Percentiles rank a stretch among this genome's conserved stretches.
These are phyloP conservation scores for Aspergillus sp. DNA, from an alignment of 2,329 filamentous ascomycete genomes.

Conservation along the genomic window DNA sequence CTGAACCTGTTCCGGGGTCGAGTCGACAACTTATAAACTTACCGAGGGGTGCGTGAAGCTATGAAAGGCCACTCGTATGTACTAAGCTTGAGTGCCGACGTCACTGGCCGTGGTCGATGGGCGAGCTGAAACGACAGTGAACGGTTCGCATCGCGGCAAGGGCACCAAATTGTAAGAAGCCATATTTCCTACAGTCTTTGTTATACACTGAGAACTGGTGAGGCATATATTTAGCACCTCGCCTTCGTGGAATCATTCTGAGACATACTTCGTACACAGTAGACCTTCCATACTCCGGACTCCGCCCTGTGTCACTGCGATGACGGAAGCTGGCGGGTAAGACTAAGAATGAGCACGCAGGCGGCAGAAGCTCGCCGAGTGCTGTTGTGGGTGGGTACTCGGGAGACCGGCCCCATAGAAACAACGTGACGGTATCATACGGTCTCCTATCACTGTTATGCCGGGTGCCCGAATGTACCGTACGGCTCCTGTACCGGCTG, in stretches of 20 bases:
- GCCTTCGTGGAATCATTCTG: background rate
- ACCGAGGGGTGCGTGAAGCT: background rate
- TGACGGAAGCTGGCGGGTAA: conserved; percentile 19
- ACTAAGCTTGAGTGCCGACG: conserved; percentile 21
- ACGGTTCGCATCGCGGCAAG: background rate
- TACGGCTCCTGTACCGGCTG: conserved; percentile 31
- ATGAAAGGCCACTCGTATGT: background rate
- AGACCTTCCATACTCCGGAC: conserved; percentile 4
- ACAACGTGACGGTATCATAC: conserved; percentile 29
- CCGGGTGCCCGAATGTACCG: conserved; percentile 16
- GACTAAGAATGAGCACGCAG: background rate
- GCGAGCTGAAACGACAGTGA: background rate
- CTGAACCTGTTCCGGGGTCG: background rate
- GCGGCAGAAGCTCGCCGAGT: conserved; percentile 4
- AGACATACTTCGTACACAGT: background rate
- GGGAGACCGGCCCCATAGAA: conserved; percentile 25
- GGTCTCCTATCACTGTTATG: conserved; percentile 10
- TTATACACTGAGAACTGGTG: too few relatives aligned
- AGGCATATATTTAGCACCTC: background rate
- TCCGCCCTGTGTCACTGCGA: conserved; percentile 10
- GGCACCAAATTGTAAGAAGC: conserved; percentile 3
- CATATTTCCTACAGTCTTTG: background rate
- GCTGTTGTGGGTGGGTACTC: conserved; percentile 13
- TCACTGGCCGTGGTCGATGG: conserved; percentile 26
- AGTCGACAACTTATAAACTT: background rate